These are phyloP conservation scores for Hymenoscyphus linearis DNA, from an alignment of 2,329 filamentous ascomycete genomes.

Conservation along the genomic window DNA sequence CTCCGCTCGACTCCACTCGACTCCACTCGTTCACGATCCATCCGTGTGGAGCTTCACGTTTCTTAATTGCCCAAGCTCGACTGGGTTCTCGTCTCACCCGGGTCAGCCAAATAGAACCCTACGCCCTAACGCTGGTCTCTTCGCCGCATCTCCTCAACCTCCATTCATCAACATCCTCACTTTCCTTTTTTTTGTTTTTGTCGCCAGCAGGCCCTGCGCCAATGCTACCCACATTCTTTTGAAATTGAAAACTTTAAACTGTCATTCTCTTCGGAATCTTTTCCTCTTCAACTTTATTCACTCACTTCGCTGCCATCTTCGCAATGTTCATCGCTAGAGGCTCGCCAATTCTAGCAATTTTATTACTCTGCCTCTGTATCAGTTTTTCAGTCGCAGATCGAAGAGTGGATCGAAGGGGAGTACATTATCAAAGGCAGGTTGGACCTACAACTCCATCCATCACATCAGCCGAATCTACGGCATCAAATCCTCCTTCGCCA, in stretches of 20 bases:
- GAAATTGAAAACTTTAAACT: conserved; percentile 17
- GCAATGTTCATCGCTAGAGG: conserved; percentile 20
- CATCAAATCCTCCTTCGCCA: conserved; percentile 2
- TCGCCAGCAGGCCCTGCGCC: conserved; percentile 18
- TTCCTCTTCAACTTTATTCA: conserved; percentile 9
- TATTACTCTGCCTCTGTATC: conserved; percentile 24
- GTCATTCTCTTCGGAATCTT: conserved; percentile 11
- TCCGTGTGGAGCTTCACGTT: conserved; percentile 4
- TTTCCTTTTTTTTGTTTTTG: not conserved
- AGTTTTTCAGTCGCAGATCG: conserved; percentile 18
- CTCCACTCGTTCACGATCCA: conserved; percentile 1
- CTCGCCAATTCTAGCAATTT: conserved; percentile 17
- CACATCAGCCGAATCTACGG: conserved; percentile 13
- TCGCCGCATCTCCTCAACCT: conserved; percentile 8
- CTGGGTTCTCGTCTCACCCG: conserved; percentile 10
- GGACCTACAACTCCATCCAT: conserved; percentile 22
- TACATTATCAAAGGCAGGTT: conserved; percentile 24
- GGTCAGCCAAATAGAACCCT: not conserved
- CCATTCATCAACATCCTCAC: not conserved
- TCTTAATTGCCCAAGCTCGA: conserved; percentile 5
- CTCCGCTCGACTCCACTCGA: not conserved
- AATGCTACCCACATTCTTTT: conserved; percentile 21
- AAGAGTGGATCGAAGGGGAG: conserved; percentile 8
- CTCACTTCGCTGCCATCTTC: conserved; percentile 8
- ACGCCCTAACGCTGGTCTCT: conserved; percentile 13